These are phyloP conservation scores for Hyparrhenia diplandra DNA, from an alignment of 176 grass and related monocot genomes.

Conservation along the genomic window DNA sequence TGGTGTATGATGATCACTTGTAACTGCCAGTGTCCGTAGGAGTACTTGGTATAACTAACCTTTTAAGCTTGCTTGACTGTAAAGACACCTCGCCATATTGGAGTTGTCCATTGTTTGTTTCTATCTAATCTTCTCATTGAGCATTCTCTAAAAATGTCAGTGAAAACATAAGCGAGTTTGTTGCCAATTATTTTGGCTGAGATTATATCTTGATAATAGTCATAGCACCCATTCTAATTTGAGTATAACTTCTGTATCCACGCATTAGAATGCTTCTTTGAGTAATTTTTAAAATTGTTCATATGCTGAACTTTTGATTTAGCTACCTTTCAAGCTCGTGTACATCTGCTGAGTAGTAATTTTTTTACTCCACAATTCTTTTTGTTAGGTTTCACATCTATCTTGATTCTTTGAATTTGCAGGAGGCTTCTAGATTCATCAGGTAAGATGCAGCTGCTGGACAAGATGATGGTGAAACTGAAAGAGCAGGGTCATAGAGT, in stretches of 20 bases:
- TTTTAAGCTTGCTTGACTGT: not conserved
- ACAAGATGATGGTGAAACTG: conserved; percentile 99
- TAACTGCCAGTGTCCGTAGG: not conserved
- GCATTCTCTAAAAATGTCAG: not conserved
- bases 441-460: conserved; percentile 94
- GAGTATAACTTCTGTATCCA: conserved; percentile 18
- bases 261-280: conserved; percentile 3
- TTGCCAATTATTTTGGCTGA: not conserved
- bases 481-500: conserved; percentile 97
- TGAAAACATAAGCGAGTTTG: not conserved
- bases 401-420: conserved; percentile 35
- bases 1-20: not conserved
- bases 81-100: not conserved
- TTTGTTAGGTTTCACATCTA: conserved; percentile 19
- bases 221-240: not conserved
- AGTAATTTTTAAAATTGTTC: not conserved
- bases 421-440: conserved; percentile 91
- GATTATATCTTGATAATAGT: not conserved
- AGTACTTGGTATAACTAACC: not conserved
- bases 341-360: not conserved
- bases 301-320: conserved; percentile 3
- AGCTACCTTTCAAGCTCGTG: not conserved
- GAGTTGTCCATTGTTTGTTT: not conserved
- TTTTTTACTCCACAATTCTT: conserved; percentile 7
- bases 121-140: not conserved